Evolutionary conservation across 139 green algal species (phyloP), one percentile per base, ranked within the genome.

Genomic region (Tetraselmis striata): DNA sequence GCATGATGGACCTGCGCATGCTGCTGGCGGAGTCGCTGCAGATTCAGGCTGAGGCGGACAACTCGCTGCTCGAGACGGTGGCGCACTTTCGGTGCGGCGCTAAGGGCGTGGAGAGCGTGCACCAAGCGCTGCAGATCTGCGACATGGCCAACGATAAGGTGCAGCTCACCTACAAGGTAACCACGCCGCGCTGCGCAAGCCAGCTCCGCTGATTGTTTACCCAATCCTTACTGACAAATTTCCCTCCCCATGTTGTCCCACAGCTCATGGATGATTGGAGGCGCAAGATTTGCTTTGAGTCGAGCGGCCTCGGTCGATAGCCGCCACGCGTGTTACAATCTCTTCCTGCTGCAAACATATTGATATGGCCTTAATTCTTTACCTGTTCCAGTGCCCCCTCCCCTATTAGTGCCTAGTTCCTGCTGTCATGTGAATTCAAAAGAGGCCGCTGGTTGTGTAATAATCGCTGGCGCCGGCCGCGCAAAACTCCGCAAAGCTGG

Each of bases 401-500:
- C n/a, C n/a, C n/a, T n/a, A n/a, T n/a, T n/a, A n/a, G n/a, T n/a
- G n/a, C n/a, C n/a, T n/a, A n/a, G n/a, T n/a, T n/a, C n/a, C n/a
- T n/a, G n/a, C n/a, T n/a, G n/a, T n/a, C n/a, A n/a, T n/a, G n/a
- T n/a, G n/a, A n/a, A 67, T 67, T 67, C 45, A 86, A 75, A 87
- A 91, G 29, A 91, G 27, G 0, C 83, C 84, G 32, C 79, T 88
- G 1, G 75, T 85, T 59, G 80, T 89, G 81, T 94, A 94, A 2
- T 80, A 92, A 82, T 94, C 91, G 45, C 88, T 81, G 0, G 79
- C 89, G 0, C 87, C 85, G 29, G 80, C 77, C 0, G 75, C 77
- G 74, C 93, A 92, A 67, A 93, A 93, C 0, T 59, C 74, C 28
- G 29, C 58, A 31, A 93, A 92, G 76, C 81, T 87, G 24, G 30